A percentile compares a stretch with the other conserved stretches of the same genome.
phyloP scores from a whole-genome alignment of 129 eudicot genomes.

The Scalesia atractyloides region DNA sequence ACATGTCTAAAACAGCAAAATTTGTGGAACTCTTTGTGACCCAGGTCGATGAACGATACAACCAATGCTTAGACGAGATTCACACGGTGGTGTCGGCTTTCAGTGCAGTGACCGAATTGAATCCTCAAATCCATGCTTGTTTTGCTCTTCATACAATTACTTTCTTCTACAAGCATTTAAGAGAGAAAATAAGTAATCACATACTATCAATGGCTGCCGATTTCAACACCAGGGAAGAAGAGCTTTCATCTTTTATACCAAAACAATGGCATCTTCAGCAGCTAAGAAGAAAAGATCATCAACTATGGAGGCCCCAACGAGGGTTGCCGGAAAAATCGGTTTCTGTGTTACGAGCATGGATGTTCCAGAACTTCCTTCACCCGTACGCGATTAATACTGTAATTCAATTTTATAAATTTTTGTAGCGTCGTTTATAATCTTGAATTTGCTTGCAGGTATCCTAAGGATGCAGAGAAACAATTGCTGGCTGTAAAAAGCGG shows the following conservation, averaged over 20 bases:
- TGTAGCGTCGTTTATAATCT: background rate
- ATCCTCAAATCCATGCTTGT: slow-evolving; percentile 77
- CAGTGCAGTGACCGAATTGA: slow-evolving; percentile 86
- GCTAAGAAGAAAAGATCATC: slow-evolving; percentile 76
- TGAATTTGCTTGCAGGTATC: slow-evolving; percentile 59
- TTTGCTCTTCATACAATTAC: slow-evolving; percentile 81
- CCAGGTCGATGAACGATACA: slow-evolving; percentile 83
- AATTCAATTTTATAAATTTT: background rate
- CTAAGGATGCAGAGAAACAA: slow-evolving; percentile 97
- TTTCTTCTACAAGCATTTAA: slow-evolving; percentile 62
- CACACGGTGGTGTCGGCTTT: slow-evolving; percentile 88
- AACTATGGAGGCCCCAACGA: slow-evolving; percentile 94
- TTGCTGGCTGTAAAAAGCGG: slow-evolving; percentile 94
- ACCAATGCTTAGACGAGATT: slow-evolving; percentile 83
- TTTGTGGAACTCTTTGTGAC: background rate
- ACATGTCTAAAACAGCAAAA: background rate
- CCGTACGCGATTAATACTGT: slow-evolving; percentile 55
- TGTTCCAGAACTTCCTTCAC: slow-evolving; percentile 98
- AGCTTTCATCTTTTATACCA: slow-evolving; percentile 56
- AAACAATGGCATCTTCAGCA: slow-evolving; percentile 97
- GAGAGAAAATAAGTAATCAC: slow-evolving; percentile 79
- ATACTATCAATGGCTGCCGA: slow-evolving; percentile 66
- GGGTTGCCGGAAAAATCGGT: slow-evolving; percentile 95
- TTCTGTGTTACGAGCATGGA: slow-evolving; percentile 91
- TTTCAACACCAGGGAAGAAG: slow-evolving; percentile 45